A percentile compares a stretch with the other conserved stretches of the same genome.
phyloP scores from a whole-genome alignment of 257 asterid genomes.

The Eustoma russellianum region DNA sequence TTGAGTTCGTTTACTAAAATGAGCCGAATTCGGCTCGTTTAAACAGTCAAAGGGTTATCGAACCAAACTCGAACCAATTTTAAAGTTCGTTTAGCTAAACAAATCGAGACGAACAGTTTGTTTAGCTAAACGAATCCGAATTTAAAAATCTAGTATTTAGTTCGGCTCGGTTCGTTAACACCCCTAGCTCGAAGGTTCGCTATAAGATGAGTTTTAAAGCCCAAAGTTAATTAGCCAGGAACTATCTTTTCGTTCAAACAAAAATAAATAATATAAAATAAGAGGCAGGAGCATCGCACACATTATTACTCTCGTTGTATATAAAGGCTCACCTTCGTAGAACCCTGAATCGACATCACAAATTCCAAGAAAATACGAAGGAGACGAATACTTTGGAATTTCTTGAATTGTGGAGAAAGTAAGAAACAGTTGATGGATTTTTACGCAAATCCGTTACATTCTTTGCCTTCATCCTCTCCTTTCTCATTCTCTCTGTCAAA shows the following conservation, averaged over 20 bases:
- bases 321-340: not conserved
- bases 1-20: no score
- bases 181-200: no score
- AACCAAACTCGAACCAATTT: no score
- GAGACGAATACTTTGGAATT: not conserved
- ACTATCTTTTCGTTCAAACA: not conserved
- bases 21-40: no score
- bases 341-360: not conserved
- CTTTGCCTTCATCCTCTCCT: slow-evolving; percentile 44
- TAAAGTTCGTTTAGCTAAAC: no score
- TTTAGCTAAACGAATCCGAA: no score
- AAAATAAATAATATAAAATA: not conserved
- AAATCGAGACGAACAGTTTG: no score
- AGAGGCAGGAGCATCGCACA: not conserved
- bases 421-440: slow-evolving; percentile 44
- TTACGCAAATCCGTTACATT: slow-evolving; percentile 59
- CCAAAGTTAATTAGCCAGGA: no score
- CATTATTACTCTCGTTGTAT: not conserved
- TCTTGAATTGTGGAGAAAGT: slow-evolving; percentile 8
- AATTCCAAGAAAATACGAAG: not conserved
- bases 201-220: no score
- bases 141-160: no score
- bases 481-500: slow-evolving; percentile 37
- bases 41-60: no score
- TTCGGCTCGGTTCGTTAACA: no score